Evolutionary conservation across 1,284 basidiomycete species (phyloP), one percentile per base, ranked within the genome.

Genomic region (Ganoderma lingzhi): DNA sequence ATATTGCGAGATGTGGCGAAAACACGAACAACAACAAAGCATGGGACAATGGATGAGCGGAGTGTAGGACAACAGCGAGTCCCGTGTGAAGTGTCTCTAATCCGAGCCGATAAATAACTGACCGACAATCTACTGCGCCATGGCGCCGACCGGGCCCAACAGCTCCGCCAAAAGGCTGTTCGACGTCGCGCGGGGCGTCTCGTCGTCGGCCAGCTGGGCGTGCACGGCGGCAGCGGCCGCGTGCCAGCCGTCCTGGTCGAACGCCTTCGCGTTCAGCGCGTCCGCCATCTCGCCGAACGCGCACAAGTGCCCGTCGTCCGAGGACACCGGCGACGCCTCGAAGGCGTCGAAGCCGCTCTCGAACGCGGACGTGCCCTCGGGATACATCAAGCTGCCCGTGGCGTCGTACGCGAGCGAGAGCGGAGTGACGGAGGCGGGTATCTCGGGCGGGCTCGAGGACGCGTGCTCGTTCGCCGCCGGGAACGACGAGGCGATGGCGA

Each of bases 331-430:
- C 10, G 62, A n/a, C 44, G 53, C 39, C 58, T 17, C 66, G 44
- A 56, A 56, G 32, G 35, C 28, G 53, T 32, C 62, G 45, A 41
- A 48, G 28, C 35, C 55, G 19, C 14, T 37, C 37, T 67, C 48
- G 37, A 63, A 39, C 12, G 73, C 61, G 59, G 73, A 76, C 53
- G 44, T 65, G 28, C 74, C 65, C 42, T 72, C 71, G 23, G 32
- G 28, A 30, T 35, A 19, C 56, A 39, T 59, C 56, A 59, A 6
- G n/a, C 56, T 12, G 35, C 48, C 48, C 48, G 30, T 19, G 56
- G 42, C 63, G 41, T 51, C 65, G 48, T 63, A 70, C 2, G 70
- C 63, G 59, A 68, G 72, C 63, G 67, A 63, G 61, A 75, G 53
- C 23, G 76, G 76, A 59, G 76, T 74, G 66, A 59, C 48, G 39